Conservation (phyloP, 2,329 filamentous ascomycete genomes). For the Dothiorella sarmentorum region DNA sequence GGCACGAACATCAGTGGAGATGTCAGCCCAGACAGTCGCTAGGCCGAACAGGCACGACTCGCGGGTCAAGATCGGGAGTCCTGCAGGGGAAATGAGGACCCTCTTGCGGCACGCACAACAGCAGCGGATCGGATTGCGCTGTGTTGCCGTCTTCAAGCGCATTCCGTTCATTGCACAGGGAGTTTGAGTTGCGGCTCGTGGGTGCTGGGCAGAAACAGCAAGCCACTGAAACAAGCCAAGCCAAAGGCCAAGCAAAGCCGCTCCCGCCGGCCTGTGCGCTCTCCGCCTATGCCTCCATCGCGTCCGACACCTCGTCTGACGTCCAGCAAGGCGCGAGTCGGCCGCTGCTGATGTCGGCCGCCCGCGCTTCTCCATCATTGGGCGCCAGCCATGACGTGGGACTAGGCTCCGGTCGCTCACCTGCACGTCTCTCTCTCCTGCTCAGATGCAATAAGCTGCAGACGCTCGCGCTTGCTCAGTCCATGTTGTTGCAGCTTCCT, state of each 20-base stretch:
- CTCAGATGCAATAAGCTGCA: neutral
- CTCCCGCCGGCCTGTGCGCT: slow-evolving; percentile 2
- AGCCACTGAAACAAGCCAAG: slow-evolving; percentile 10
- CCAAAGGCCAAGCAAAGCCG: neutral
- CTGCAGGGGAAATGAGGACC: neutral
- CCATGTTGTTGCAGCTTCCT: neutral
- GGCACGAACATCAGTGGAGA: slow-evolving; percentile 7
- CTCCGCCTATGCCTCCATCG: slow-evolving; percentile 4
- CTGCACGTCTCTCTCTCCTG: neutral
- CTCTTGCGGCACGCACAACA: neutral
- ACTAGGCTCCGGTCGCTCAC: neutral
- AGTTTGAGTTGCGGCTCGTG: neutral
- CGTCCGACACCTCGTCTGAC: slow-evolving; percentile 8
- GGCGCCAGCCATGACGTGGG: slow-evolving; percentile 2
- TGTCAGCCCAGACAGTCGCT: neutral
- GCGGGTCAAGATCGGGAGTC: neutral
- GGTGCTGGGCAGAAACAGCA: neutral
- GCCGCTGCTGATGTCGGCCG: neutral
- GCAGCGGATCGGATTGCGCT: neutral
- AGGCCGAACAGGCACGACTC: slow-evolving; percentile 1
- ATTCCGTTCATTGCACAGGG: neutral
- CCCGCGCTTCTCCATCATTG: neutral
- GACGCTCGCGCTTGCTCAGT: neutral
- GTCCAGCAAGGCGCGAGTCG: neutral
- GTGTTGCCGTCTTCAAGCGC: neutral